Base-by-base conservation (phyloP, 1,284 basidiomycete species). In the Macrocystidia cucumis region DNA sequence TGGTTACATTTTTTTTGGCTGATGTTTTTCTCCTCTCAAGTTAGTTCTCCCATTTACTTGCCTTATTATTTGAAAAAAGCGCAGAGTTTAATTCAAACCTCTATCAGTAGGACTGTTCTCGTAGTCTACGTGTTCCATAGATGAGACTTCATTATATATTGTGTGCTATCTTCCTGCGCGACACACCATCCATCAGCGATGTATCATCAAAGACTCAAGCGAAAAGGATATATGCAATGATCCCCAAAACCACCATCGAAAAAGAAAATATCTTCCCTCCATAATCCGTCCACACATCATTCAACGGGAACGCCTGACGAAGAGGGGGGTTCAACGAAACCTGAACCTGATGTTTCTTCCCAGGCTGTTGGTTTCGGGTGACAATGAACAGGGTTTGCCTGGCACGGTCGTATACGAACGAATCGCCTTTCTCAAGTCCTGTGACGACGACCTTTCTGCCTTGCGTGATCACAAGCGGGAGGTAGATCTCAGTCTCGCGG, bases 401-500 rank as follows among this genome's bases (percentile, higher is more conserved):
- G 3, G 51, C 47, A 45, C 67, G 65, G 43, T 85, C 80, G 51
- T 86, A 72, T 2, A 48, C 30, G 42, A 69, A 73, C 13, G 44
- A 51, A 38, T 79, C 78, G 0, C 57, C 61, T 2, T 59, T 40
- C 12, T 48, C 51, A 4, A 84, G 60, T 0, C 79, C 80, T 20
- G 60, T 52, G 0, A 88, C 72, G 9, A 75, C 44, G 11, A 88
- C 48, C 44, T 67, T 65, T 34, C 80, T 60, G 0, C 72, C 73
- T n/a, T 65, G 63, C 3, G 74, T 61, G 18, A 87, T 53, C 43
- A 67, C 52, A 1, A 72, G 68, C 1, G 90, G 89, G 6, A 91
- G 47, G 62, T 80, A 93, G 34, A 92, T 78, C 55, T 91, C 88
- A 8, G 89, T 91, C 45, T 82, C 73, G 29, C 67, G 60, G 5